phyloP scores from a whole-genome alignment of 306 rosid species.

The Acacia acuminata region DNA sequence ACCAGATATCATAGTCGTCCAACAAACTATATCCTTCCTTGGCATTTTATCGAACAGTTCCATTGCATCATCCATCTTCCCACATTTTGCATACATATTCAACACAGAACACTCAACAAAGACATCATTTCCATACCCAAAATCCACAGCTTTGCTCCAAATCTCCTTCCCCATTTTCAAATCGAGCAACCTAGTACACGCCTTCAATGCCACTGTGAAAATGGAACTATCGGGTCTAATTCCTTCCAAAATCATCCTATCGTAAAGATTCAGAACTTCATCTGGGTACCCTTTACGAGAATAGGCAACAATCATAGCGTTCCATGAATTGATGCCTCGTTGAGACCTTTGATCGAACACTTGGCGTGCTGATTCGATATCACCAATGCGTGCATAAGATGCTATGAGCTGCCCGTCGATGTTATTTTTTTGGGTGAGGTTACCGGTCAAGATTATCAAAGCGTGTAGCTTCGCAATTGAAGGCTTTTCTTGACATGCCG shows the following conservation, averaged over 20 bases:
- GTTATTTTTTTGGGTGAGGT: constrained; percentile 22
- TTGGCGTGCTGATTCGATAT: constrained; percentile 33
- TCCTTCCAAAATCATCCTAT: constrained; percentile 36
- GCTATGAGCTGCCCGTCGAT: constrained; percentile 35
- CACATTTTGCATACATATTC: constrained; percentile 48
- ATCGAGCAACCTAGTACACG: constrained; percentile 37
- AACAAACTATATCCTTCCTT: constrained; percentile 51
- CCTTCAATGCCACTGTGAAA: constrained; percentile 46
- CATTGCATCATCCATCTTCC: constrained; percentile 42
- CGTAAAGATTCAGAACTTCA: constrained; percentile 39
- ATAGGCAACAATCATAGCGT: constrained; percentile 46
- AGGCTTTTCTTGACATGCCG: constrained; percentile 36
- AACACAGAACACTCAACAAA: constrained; percentile 48
- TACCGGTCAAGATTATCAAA: constrained; percentile 37
- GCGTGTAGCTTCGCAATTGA: constrained; percentile 44
- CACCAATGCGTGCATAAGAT: constrained; percentile 27
- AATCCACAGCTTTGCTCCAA: constrained; percentile 41
- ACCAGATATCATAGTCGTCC: constrained; percentile 52
- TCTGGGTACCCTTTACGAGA: constrained; percentile 32
- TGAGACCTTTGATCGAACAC: constrained; percentile 43
- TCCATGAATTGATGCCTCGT: constrained; percentile 41
- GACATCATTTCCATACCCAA: constrained; percentile 41
- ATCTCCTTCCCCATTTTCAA: constrained; percentile 46
- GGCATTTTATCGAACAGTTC: constrained; percentile 37
- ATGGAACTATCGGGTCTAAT: constrained; percentile 50